Conservation (phyloP, 176 grass and related monocot genomes). For the Guadua angustifolia region DNA sequence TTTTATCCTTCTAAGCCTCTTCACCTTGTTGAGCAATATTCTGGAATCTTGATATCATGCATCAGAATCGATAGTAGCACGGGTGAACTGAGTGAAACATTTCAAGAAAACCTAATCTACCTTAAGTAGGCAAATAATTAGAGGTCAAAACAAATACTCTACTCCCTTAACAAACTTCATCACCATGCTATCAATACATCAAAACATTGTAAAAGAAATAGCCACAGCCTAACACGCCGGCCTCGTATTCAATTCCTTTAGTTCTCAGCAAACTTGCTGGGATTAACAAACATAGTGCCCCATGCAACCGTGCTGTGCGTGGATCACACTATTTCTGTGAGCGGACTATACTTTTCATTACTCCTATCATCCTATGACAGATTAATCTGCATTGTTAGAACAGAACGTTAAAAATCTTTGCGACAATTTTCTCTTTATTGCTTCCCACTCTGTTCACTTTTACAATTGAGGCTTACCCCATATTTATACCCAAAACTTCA, state of each 20-base stretch:
- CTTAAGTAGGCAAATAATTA: background rate
- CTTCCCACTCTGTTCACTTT: too few relatives aligned
- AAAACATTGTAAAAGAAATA: background rate
- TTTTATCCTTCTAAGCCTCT: background rate
- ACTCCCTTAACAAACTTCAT: background rate
- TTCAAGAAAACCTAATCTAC: background rate
- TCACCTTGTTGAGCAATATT: background rate
- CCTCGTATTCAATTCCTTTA: background rate
- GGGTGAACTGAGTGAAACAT: background rate
- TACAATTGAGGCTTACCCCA: too few relatives aligned
- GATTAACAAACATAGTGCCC: background rate
- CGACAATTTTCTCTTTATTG: too few relatives aligned
- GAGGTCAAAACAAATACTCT: background rate
- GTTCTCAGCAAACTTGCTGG: background rate
- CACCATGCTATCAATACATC: background rate
- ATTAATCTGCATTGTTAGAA: conserved; percentile 34
- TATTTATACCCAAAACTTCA: too few relatives aligned
- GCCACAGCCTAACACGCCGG: background rate
- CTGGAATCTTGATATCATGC: background rate
- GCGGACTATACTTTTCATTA: background rate
- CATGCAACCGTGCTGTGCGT: background rate
- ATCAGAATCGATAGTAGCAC: background rate
- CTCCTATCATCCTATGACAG: background rate
- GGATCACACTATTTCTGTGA: too few relatives aligned
- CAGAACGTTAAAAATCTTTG: too few relatives aligned